Evolutionary conservation across 768 basidiomycete species (phyloP).

Genomic region (Suillus paluster): DNA sequence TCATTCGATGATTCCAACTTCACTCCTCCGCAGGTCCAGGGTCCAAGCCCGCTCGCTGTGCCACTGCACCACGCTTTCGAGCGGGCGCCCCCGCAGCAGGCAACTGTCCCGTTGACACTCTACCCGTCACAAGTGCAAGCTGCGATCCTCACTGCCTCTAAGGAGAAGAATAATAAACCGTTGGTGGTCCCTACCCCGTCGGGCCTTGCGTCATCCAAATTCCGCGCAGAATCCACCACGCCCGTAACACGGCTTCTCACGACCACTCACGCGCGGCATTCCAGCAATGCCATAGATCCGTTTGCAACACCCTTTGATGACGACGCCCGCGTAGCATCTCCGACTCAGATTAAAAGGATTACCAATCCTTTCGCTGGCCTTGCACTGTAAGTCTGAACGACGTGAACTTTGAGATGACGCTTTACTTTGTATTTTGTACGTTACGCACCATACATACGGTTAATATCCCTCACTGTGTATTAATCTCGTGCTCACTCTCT

Average conservation of each 20-base stretch:
- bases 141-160: slow-evolving; percentile 4
- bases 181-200: neutral
- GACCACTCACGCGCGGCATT: slow-evolving; percentile 45
- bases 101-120: slow-evolving; percentile 18
- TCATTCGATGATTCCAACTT: slow-evolving; percentile 29
- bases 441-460: neutral
- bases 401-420: slow-evolving; percentile 1
- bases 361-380: slow-evolving; percentile 56
- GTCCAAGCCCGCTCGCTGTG: slow-evolving; percentile 36
- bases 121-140: slow-evolving; percentile 24
- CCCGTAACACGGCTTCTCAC: slow-evolving; percentile 52
- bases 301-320: slow-evolving; percentile 85
- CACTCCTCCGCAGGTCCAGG: slow-evolving; percentile 24
- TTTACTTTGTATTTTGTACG: slow-evolving; percentile 19
- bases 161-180: neutral
- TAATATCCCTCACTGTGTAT: slow-evolving; percentile 17
- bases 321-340: slow-evolving; percentile 47
- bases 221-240: slow-evolving; percentile 25
- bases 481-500: neutral
- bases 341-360: slow-evolving; percentile 45
- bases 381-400: slow-evolving; percentile 34
- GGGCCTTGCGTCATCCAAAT: slow-evolving; percentile 13
- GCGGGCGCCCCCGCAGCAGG: slow-evolving; percentile 18
- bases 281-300: slow-evolving; percentile 46
- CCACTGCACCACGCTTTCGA: slow-evolving; percentile 50